Base-by-base conservation (phyloP, 179 eudicot genomes). In the Heliamphora pulchella region DNA sequence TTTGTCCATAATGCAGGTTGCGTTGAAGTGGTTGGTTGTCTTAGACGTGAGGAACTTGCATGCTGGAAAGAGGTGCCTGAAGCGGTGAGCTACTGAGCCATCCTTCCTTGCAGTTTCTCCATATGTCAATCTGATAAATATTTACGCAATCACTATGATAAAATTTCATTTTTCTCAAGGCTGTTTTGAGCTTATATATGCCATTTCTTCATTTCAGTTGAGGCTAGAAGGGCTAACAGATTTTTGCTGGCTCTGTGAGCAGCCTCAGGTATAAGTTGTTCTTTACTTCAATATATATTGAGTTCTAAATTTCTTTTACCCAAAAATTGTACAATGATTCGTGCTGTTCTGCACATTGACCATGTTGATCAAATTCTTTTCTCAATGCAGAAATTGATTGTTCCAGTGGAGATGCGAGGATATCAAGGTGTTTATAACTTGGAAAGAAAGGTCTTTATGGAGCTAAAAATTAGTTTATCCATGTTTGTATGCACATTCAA, bases 171-270 rank as follows among this genome's bases (percentile, higher is more conserved):
- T 71, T 17, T 46, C 70, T 18, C 39, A 22, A 59, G 57, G 13
- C 8, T 8, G 1, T 31, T 79, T 69, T 41, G 63, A 44, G 5
- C 70, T 73, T 8, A 71, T 72, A 2, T 72, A 46, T 2, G 11
- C 65, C 44, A 20, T 73, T 59, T 71, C 66, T n/a, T 71, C 54
- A 18, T 64, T 72, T 20, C 89, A 93, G 98, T 94, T 93, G 81
- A 91, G 98, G 80, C 82, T 92, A 58, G 98, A 94, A 85, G 95
- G 84, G 22, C 92, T 85, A 83, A 90, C 98, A 44, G 69, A 87
- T 39, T 90, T 86, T 81, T 91, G 96, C 81, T 93, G 97, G 97
- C 90, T 93, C 43, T 91, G 97, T 80, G 94, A 93, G 83, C 75
- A 85, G 77, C 97, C 97, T 57, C 92, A 90, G 88, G 95, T 91